Conservation (phyloP, 2,329 filamentous ascomycete genomes). For the Hypoxylon sp. region DNA sequence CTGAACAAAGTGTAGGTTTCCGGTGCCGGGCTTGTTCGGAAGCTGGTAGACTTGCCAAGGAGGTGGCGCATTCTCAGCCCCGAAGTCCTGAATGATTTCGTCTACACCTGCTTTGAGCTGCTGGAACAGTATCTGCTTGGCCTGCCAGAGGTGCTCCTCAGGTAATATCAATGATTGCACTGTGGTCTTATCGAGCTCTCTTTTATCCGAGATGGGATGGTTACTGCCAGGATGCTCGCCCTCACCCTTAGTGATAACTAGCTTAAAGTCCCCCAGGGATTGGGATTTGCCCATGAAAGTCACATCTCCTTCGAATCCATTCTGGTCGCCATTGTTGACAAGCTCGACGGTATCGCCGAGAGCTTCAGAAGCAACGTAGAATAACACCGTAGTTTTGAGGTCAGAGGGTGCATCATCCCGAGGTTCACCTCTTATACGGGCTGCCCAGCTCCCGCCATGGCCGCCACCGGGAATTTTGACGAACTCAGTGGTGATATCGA, state of each 20-base stretch:
- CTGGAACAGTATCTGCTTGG: constrained; percentile 75
- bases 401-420: constrained; percentile 76
- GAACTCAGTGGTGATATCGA: constrained; percentile 94
- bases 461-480: constrained; percentile 90
- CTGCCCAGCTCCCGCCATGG: constrained; percentile 93
- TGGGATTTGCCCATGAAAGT: constrained; percentile 78
- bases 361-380: constrained; percentile 87
- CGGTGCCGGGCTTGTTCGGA: constrained; percentile 74
- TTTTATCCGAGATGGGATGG: constrained; percentile 76
- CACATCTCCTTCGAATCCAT: constrained; percentile 73
- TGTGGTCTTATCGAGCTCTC: constrained; percentile 81
- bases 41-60: constrained; percentile 90
- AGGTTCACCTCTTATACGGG: constrained; percentile 85
- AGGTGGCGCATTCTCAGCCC: constrained; percentile 77
- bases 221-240: constrained; percentile 72
- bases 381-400: constrained; percentile 82
- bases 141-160: constrained; percentile 84
- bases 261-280: constrained; percentile 82
- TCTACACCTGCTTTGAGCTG: constrained; percentile 68
- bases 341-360: constrained; percentile 74
- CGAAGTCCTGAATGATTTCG: constrained; percentile 64
- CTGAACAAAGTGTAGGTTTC: constrained; percentile 90
- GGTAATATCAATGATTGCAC: constrained; percentile 80
- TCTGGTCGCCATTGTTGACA: constrained; percentile 63
- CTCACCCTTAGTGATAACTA: constrained; percentile 81